phyloP scores from a whole-genome alignment of 495 filamentous ascomycete species.

The Penicillium roqueforti region DNA sequence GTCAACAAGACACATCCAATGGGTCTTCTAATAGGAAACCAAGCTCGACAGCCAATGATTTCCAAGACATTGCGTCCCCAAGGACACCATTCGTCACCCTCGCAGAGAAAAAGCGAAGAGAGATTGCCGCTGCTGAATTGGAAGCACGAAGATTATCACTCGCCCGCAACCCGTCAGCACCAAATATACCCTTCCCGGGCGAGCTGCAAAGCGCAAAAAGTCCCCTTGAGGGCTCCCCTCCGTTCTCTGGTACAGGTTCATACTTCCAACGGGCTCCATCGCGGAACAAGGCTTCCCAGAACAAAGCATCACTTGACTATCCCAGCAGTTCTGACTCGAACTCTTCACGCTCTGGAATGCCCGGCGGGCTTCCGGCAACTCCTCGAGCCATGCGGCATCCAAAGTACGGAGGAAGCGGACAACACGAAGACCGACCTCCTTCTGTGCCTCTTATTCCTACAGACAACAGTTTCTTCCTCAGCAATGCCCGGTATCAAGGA shows the following conservation, averaged over 20 bases:
- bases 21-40: slow-evolving; percentile 8
- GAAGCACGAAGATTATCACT: slow-evolving; percentile 83
- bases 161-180: slow-evolving; percentile 70
- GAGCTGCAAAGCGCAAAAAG: slow-evolving; percentile 42
- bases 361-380: slow-evolving; percentile 72
- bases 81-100: slow-evolving; percentile 28
- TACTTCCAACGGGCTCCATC: slow-evolving; percentile 44
- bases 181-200: slow-evolving; percentile 75
- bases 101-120: slow-evolving; percentile 55
- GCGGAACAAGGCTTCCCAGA: slow-evolving; percentile 27
- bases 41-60: slow-evolving; percentile 18
- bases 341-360: slow-evolving; percentile 39
- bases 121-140: slow-evolving; percentile 77
- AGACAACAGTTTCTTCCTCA: slow-evolving; percentile 48
- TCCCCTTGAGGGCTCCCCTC: slow-evolving; percentile 29
- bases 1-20: slow-evolving; percentile 17
- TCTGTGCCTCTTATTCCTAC: slow-evolving; percentile 62
- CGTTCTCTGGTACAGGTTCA: slow-evolving; percentile 31
- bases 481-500: slow-evolving; percentile 62
- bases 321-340: slow-evolving; percentile 42
- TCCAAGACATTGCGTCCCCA: slow-evolving; percentile 21
- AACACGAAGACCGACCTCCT: slow-evolving; percentile 53
- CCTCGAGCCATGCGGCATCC: slow-evolving; percentile 81
- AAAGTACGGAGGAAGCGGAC: slow-evolving; percentile 54
- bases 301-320: slow-evolving; percentile 47